Conservation (phyloP, 2,329 filamentous ascomycete genomes). For the Fusarium phyllophilum region DNA sequence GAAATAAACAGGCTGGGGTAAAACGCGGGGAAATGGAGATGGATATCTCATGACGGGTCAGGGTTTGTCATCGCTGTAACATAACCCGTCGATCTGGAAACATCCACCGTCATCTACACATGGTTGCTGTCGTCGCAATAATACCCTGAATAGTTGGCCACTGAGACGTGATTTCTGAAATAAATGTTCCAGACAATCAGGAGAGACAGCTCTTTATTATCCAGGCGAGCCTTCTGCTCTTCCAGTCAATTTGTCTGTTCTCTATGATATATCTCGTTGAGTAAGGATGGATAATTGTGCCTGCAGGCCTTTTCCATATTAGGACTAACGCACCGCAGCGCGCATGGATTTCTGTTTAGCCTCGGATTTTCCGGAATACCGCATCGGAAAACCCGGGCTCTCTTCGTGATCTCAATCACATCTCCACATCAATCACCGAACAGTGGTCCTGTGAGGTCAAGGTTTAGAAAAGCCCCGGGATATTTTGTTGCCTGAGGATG, state of each 20-base stretch:
- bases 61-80: not conserved
- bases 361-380: not conserved
- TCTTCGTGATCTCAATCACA: not conserved
- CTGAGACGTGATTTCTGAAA: not conserved
- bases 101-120: not conserved
- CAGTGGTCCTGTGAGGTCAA: not conserved
- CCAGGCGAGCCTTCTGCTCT: rapidly evolving
- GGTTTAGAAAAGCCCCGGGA: rapidly evolving
- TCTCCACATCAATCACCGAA: not conserved
- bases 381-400: not conserved
- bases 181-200: rapidly evolving
- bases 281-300: rapidly evolving
- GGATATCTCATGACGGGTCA: not conserved
- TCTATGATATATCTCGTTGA: not conserved
- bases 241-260: not conserved
- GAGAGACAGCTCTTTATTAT: not conserved
- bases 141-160: not conserved
- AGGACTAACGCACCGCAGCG: not conserved
- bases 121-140: not conserved
- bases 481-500: rapidly evolving
- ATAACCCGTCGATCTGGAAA: not conserved
- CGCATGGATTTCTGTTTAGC: rapidly evolving
- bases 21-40: not conserved
- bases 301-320: rapidly evolving
- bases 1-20: not conserved